phyloP scores from a whole-genome alignment of 1,284 basidiomycete species.

The Sporisorium iseilematis-ciliati region DNA sequence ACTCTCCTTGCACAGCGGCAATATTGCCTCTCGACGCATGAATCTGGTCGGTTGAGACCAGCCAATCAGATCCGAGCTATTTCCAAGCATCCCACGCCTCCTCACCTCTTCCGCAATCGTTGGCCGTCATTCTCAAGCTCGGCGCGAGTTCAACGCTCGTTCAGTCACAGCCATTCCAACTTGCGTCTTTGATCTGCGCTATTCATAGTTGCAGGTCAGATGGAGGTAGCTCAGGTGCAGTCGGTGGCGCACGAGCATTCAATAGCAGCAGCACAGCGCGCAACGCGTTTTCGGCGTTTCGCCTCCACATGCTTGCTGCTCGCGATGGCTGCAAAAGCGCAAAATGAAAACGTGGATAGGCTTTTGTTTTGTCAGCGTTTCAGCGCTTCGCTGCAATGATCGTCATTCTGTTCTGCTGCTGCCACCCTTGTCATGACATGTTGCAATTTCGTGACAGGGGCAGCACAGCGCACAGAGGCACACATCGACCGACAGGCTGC shows the following conservation, averaged over 20 bases:
- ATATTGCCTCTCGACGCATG: not conserved
- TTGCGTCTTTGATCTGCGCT: not conserved
- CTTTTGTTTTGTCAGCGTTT: conserved; percentile 27
- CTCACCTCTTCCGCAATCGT: not conserved
- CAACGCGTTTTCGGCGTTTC: not conserved
- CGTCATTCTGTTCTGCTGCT: conserved; percentile 2
- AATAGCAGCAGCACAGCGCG: not conserved
- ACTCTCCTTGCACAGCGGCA: not conserved
- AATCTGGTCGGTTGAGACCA: conserved; percentile 4
- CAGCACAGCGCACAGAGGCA: not conserved
- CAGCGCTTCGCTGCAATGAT: not conserved
- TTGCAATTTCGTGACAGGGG: conserved; percentile 6
- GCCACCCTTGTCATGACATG: conserved; percentile 3
- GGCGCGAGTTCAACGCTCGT: not conserved
- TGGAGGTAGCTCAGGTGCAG: not conserved
- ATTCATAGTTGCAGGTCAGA: not conserved
- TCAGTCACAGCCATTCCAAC: too few species aligned
- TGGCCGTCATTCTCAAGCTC: not conserved
- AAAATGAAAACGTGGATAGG: not conserved
- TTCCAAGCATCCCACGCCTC: conserved; percentile 22
- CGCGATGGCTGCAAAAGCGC: conserved; percentile 11
- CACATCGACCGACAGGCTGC: conserved; percentile 5
- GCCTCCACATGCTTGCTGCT: conserved; percentile 9
- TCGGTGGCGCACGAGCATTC: not conserved
- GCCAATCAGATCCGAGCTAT: conserved; percentile 48